Evolutionary conservation across 225 moss, liverwort and hornwort genomes (phyloP), one percentile per base, ranked within the genome.

Genomic region (Sphagnum tenellum): DNA sequence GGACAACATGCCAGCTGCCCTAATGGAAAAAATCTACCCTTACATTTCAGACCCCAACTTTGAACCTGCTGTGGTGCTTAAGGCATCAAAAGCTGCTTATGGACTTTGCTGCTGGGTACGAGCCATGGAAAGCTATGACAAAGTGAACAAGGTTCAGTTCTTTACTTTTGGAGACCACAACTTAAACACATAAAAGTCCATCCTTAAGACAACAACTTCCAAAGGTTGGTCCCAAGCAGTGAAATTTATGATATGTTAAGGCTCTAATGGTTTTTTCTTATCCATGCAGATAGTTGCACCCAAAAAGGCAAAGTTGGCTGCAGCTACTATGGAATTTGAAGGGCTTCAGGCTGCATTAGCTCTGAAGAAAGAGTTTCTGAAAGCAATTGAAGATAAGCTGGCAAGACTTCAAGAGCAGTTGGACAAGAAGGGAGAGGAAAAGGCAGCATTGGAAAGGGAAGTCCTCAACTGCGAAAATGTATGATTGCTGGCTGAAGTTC

Each of bases 41-140:
- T 89, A 92, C 44, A 77, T 89, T 61, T 75, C 7, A 11, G 78
- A 88, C 45, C 76, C 81, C 10, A 84, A 86, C 45, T 93, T 93
- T 68, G 89, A 93, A 1, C 89, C 89, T 50, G 64, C 52, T 48
- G 74, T 82, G 3, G 89, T 93, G 3, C 80, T 46, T 66, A 93
- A 93, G 50, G 93, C 93, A 8, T 93, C 93, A 4, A 93, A 93
- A 66, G 93, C 93, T 58, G 93, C 93, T 12, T 88, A 85, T 55
- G 89, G 89, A 5, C 89, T 93, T 56, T 93, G 93, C 46, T 93
- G 89, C 56, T 93, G 93, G 89, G 79, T 93, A 61, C 66, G 93
- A 45, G 93, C 89, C 5, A 86, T 93, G 84, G 89, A 89, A 77
- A 89, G 88, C 68, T 93, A 93, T 2, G 72, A 93, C 54, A 78